Evolutionary conservation across 2,329 filamentous ascomycete genomes (phyloP).

Genomic region (Simplicillium aogashimaense): DNA sequence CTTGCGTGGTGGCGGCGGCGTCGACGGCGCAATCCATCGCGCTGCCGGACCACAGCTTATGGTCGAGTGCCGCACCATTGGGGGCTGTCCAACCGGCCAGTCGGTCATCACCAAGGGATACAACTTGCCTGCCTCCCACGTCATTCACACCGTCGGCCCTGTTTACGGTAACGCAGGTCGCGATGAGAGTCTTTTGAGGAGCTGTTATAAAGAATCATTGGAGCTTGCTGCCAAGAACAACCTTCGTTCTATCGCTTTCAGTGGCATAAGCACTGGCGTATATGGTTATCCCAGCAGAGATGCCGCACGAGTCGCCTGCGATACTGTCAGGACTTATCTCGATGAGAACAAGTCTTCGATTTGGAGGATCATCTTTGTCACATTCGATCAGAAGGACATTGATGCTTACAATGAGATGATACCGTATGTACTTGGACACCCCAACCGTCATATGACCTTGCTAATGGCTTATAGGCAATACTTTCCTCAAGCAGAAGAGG

Average conservation of each 20-base stretch:
- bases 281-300: constrained; percentile 74
- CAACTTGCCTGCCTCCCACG: constrained; percentile 60
- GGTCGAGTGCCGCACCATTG: constrained; percentile 60
- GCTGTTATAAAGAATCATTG: constrained; percentile 63
- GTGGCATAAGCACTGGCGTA: constrained; percentile 75
- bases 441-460: not conserved
- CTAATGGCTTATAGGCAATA: not conserved
- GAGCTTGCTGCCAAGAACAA: constrained; percentile 59
- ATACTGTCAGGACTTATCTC: constrained; percentile 46
- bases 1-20: constrained; percentile 80
- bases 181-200: constrained; percentile 37
- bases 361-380: constrained; percentile 74
- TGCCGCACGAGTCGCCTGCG: constrained; percentile 64
- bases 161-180: constrained; percentile 45
- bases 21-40: constrained; percentile 78
- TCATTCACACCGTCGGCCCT: constrained; percentile 90
- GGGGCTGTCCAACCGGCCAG: constrained; percentile 65
- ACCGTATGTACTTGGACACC: constrained; percentile 46
- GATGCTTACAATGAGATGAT: constrained; percentile 58
- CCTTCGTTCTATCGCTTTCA: constrained; percentile 69
- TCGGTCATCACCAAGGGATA: constrained; percentile 80
- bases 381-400: constrained; percentile 70
- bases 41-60: constrained; percentile 64
- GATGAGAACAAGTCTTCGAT: constrained; percentile 38
- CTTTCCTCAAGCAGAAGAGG: constrained; percentile 1